Evolutionary conservation across 768 basidiomycete genomes (phyloP), one percentile per base, ranked within the genome.

Genomic region (Panaeolus cyanescens): DNA sequence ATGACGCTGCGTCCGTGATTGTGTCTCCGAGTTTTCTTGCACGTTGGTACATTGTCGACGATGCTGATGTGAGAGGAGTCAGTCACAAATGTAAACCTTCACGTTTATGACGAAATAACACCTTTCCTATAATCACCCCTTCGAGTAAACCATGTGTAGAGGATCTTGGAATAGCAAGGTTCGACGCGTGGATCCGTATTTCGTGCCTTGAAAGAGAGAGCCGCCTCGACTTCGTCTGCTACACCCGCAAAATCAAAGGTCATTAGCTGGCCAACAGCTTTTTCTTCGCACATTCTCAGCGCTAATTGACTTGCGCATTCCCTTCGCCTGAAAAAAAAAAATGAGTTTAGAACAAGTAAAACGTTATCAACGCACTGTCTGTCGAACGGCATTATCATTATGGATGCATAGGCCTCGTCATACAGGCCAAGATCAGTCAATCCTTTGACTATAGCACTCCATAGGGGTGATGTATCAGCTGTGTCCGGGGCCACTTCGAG

Each of bases 61-160:
- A 92, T 59, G 96, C 96, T 98, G 70, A 67, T 66, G 60, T 62
- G 15, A 64, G 59, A 45, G 39, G 55, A 31, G 57, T 25, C 4
- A 31, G 55, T 33, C 32, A 50, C 59, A 30, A 32, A 65, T 54
- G 62, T 56, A 36, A 55, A 62, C 25, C 57, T 57, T 39, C n/a
- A n/a, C n/a, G 32, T 37, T 31, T 42, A 61, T 63, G 37, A 80
- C 86, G 74, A 72, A 25, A 13, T 50, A 28, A 10, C 25, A 96
- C 96, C 97, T 72, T 86, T 94, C 56, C 94, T 86, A 76, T 95
- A 95, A 72, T 98, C 95, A 28, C 92, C 92, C 71, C 92, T 82
- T 59, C 84, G 82, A 66, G 90, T 85, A 72, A 95, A 90, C 95
- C 95, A 99, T 53, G 93, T 89, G 75, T 97, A 96, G n/a, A 99